A percentile compares a stretch with the other conserved stretches of the same genome.
Evolutionary conservation across 2,329 filamentous ascomycete species (phyloP).

Genomic region (Ascocoryne sarcoides): DNA sequence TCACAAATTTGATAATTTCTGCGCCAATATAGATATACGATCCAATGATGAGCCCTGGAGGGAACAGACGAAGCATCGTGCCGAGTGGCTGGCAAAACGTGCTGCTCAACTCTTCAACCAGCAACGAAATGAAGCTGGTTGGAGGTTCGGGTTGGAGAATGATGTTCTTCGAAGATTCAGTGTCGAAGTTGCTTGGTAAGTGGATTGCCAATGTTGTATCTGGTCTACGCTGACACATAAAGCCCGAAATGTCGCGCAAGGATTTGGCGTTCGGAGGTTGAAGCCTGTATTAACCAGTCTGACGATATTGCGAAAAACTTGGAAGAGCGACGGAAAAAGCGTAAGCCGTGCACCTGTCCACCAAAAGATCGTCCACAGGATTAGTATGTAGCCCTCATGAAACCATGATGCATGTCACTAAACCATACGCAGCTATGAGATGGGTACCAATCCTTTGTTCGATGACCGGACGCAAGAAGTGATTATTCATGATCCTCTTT

Average conservation of each 20-base stretch:
- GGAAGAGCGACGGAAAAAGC: constrained; percentile 3
- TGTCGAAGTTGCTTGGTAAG: constrained; percentile 12
- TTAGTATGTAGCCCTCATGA: constrained; percentile 1
- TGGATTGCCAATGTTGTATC: not conserved
- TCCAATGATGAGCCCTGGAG: constrained; percentile 4
- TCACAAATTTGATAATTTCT: constrained; percentile 4
- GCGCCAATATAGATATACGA: constrained; percentile 5
- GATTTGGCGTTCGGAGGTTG: constrained; percentile 11
- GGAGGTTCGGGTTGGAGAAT: constrained; percentile 3
- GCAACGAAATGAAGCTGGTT: constrained; percentile 5
- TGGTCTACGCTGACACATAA: not conserved
- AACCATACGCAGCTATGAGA: constrained; percentile 3
- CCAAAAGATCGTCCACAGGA: constrained; percentile 1
- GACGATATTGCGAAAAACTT: not conserved
- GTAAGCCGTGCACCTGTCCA: constrained; percentile 1
- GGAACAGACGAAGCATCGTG: constrained; percentile 4
- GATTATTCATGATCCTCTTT: constrained; percentile 2
- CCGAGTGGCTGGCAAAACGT: constrained; percentile 3
- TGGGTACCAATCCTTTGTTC: constrained; percentile 5
- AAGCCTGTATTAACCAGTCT: constrained; percentile 3
- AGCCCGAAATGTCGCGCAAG: constrained; percentile 9
- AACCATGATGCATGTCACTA: not conserved
- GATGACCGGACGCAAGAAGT: constrained; percentile 5
- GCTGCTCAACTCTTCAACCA: constrained; percentile 1
- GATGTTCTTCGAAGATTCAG: constrained; percentile 6